phyloP scores from a whole-genome alignment of 495 filamentous ascomycete genomes.

The Glarea lozoyensis region DNA sequence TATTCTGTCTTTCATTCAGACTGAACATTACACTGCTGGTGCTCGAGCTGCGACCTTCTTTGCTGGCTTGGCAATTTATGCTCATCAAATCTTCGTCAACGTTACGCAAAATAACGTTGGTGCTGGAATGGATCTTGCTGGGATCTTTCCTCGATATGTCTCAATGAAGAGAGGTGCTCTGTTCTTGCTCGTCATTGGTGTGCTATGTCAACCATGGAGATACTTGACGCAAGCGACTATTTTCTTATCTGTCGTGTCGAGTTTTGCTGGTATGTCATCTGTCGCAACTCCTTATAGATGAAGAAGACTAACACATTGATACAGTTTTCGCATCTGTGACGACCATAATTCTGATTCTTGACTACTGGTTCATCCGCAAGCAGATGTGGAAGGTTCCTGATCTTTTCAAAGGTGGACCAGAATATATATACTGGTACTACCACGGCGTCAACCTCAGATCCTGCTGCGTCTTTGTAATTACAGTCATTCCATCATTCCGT shows the following conservation, averaged over 20 bases:
- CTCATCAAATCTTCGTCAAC: constrained; percentile 21
- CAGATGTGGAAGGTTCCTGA: constrained; percentile 11
- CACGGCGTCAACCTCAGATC: constrained; percentile 14
- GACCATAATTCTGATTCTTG: constrained; percentile 9
- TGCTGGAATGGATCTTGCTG: constrained; percentile 33
- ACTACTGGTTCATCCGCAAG: constrained; percentile 13
- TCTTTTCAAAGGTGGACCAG: constrained; percentile 11
- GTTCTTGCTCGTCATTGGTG: constrained; percentile 29
- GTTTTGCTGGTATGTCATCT: constrained; percentile 21
- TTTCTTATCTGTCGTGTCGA: constrained; percentile 38
- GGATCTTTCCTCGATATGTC: constrained; percentile 34
- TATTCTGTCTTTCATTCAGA: constrained; percentile 23
- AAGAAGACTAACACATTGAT: neutral
- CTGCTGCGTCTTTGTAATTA: constrained; percentile 7
- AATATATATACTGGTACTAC: constrained; percentile 17
- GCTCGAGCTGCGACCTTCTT: constrained; percentile 33
- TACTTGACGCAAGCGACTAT: constrained; percentile 35
- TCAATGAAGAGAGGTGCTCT: constrained; percentile 35
- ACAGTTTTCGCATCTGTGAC: constrained; percentile 4
- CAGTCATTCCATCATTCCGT: constrained; percentile 12
- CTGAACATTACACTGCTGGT: constrained; percentile 17
- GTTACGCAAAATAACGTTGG: constrained; percentile 15
- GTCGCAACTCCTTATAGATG: neutral
- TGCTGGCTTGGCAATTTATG: constrained; percentile 27
- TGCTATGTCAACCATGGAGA: constrained; percentile 38